Percentiles rank a stretch among this genome's conserved stretches.
phyloP scores from a whole-genome alignment of 1,139 yeast genomes.

The Hanseniaspora uvarum region DNA sequence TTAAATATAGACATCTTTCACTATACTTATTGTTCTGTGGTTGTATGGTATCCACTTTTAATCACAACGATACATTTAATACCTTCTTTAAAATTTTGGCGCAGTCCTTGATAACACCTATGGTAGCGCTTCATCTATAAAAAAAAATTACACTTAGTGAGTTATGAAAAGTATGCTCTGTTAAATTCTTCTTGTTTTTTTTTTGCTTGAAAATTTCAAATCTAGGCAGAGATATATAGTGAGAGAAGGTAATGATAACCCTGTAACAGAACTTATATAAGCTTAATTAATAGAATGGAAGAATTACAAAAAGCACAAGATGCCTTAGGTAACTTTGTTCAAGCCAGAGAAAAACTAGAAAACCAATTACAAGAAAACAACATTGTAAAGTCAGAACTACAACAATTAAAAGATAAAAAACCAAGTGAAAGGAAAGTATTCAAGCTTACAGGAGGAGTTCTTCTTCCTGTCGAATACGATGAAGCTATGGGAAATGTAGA shows the following conservation, averaged over 20 bases:
- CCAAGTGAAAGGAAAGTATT: constrained; percentile 52
- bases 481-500: constrained; percentile 78
- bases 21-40: background rate
- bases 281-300: constrained; percentile 8
- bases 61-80: too few relatives aligned
- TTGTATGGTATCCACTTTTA: too few relatives aligned
- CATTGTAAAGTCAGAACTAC: constrained; percentile 79
- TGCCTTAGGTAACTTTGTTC: constrained; percentile 41
- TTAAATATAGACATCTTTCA: constrained; percentile 13
- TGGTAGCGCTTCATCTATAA: background rate
- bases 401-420: constrained; percentile 38
- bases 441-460: constrained; percentile 84
- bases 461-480: constrained; percentile 72
- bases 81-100: too few relatives aligned
- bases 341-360: constrained; percentile 59
- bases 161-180: too few relatives aligned
- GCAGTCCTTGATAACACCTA: background rate
- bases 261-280: background rate
- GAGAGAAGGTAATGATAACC: background rate
- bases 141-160: background rate
- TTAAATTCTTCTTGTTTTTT: background rate
- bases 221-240: too few relatives aligned
- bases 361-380: constrained; percentile 83
- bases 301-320: constrained; percentile 30
- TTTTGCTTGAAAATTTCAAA: background rate